Evolutionary conservation across 805 yeast species (phyloP).

Genomic region (Cyberlindnera mississippiensis): DNA sequence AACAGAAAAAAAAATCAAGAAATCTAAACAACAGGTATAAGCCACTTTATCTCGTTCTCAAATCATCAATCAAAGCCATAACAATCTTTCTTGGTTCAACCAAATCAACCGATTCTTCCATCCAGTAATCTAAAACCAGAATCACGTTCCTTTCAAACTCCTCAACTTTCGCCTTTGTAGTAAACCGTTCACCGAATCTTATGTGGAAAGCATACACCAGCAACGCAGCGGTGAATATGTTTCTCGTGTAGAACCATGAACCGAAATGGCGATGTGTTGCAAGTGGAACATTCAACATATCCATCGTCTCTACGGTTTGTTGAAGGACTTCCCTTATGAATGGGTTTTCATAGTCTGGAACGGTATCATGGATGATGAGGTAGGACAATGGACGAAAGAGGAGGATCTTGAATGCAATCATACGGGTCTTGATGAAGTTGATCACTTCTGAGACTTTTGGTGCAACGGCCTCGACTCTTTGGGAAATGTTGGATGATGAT

Average conservation of each 20-base stretch:
- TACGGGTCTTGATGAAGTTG: constrained; percentile 21
- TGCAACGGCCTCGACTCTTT: constrained; percentile 5
- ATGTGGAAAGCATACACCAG: constrained; percentile 12
- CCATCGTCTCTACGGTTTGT: constrained; percentile 20
- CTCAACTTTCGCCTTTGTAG: constrained; percentile 9
- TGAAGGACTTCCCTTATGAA: constrained; percentile 16
- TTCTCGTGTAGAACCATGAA: constrained; percentile 25
- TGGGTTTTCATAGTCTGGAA: constrained; percentile 11
- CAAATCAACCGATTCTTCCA: constrained; percentile 21
- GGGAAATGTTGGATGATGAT: constrained; percentile 11
- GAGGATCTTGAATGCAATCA: constrained; percentile 20
- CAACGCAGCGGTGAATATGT: constrained; percentile 10
- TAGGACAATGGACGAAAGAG: constrained; percentile 23
- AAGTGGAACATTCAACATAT: constrained; percentile 19
- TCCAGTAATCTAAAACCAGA: constrained; percentile 20
- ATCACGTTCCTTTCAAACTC: constrained; percentile 7
- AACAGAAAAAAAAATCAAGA: too few relatives aligned
- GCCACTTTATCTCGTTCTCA: constrained; percentile 1
- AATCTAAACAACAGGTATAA: too few relatives aligned
- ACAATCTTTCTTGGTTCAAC: constrained; percentile 9
- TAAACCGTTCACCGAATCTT: constrained; percentile 12
- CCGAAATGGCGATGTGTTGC: constrained; percentile 27
- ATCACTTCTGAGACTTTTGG: constrained; percentile 21
- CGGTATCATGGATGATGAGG: constrained; percentile 17
- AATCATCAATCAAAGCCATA: constrained; percentile 2